These are phyloP conservation scores for Penicillium hesseltinei DNA, from an alignment of 2,329 filamentous ascomycete genomes.

Conservation along the genomic window DNA sequence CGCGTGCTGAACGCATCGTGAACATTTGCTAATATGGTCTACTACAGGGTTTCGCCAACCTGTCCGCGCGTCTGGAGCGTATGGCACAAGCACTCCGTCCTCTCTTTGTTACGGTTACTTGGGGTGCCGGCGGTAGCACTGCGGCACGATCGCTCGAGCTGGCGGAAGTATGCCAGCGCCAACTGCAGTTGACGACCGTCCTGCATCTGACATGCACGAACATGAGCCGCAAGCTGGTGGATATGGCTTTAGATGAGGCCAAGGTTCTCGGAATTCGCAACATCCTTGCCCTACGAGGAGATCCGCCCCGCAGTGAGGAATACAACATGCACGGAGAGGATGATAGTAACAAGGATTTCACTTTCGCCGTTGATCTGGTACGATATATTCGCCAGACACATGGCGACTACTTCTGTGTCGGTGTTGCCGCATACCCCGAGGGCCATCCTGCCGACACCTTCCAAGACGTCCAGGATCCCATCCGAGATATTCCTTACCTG, in stretches of 20 bases:
- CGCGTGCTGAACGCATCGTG: constrained; percentile 20
- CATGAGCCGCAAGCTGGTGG: constrained; percentile 83
- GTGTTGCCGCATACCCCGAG: constrained; percentile 92
- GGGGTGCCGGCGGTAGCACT: constrained; percentile 94
- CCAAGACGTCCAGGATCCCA: constrained; percentile 69
- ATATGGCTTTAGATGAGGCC: constrained; percentile 85
- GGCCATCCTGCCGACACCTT: constrained; percentile 90
- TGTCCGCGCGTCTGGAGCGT: constrained; percentile 86
- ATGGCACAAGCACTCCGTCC: constrained; percentile 91
- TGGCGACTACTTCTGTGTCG: constrained; percentile 94
- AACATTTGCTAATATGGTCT: constrained; percentile 24
- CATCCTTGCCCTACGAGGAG: constrained; percentile 85
- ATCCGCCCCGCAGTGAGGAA: constrained; percentile 85
- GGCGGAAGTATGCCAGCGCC: constrained; percentile 90
- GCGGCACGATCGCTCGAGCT: constrained; percentile 87
- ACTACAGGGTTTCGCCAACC: constrained; percentile 76
- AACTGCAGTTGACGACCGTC: constrained; percentile 89
- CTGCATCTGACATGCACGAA: constrained; percentile 97
- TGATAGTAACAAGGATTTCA: constrained; percentile 73
- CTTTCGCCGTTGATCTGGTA: constrained; percentile 85
- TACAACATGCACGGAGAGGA: constrained; percentile 66
- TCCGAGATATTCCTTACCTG: constrained; percentile 75
- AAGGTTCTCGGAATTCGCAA: constrained; percentile 90
- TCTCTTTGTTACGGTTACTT: constrained; percentile 95
- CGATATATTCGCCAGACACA: constrained; percentile 81